Base-by-base conservation (phyloP, 441 rosid species). In the Erysimum cheiri region DNA sequence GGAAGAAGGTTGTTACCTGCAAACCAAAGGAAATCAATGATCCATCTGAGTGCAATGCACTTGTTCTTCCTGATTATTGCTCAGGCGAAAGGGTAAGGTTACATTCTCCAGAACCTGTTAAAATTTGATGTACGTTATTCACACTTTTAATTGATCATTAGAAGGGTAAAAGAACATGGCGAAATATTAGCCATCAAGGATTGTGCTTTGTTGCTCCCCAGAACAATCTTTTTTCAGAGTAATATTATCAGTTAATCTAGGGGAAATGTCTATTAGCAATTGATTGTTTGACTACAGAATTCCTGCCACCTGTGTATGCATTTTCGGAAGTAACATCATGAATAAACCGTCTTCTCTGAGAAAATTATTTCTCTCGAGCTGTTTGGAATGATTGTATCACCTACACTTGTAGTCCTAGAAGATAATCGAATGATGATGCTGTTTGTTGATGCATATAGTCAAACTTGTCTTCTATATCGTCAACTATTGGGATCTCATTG, bases 1-100 rank as follows among this genome's bases (percentile, higher is more conserved):
- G 39, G 29, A 48, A 39, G 60, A 62, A 69, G 62, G 26, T 15
- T 46, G 55, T 49, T 52, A 22, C 9, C 29, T 31, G 60, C 67
- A 66, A 49, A 52, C 47, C 15, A 49, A 70, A 44, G 19, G 80
- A 69, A 58, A 78, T 78, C 64, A 70, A 35, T 65, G 70, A 67
- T 66, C 77, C 52, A 32, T 78, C 70, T 41, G 77, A 78, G 52
- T 78, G 82, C 70, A 65, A 22, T 49, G 47, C 76, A 37, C 64
- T 69, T 58, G 43, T 70, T 44, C 82, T 81, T 48, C 78, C 80
- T 40, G 77, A 76, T 66, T 8, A 28, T 57, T 67, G 36, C 29
- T 61, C 67, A 41, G 70, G 22, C 29, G 74, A 44, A 49, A 73
- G 47, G 74, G 84, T 75, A 66, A 39, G 77, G 10, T 11, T 78